Conservation (phyloP, 345 rosid genomes). For the Bruguiera parviflora region DNA sequence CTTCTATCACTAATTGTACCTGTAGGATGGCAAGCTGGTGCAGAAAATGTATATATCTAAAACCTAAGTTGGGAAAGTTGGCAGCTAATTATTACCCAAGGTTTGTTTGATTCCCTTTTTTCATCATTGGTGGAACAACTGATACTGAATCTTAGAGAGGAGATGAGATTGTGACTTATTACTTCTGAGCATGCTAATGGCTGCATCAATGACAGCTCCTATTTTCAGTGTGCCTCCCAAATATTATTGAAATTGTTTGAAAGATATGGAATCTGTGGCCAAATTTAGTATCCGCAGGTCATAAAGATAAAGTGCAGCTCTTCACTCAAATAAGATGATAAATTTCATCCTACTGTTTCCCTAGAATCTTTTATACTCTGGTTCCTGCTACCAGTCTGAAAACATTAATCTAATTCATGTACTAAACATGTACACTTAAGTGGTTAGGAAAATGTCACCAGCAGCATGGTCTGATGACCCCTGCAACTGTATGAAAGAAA, state of each 20-base stretch:
- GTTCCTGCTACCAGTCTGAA: not conserved
- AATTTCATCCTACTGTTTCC: not conserved
- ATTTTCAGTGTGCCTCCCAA: too few relatives aligned
- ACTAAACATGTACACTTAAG: too few relatives aligned
- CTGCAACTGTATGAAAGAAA: not conserved
- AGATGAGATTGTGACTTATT: conserved; percentile 1
- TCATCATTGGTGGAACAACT: not conserved
- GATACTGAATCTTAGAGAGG: not conserved
- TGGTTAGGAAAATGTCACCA: too few relatives aligned
- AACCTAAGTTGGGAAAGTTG: conserved; percentile 82
- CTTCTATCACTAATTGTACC: conserved; percentile 21
- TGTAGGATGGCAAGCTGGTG: conserved; percentile 98
- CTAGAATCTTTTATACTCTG: not conserved
- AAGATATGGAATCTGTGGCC: not conserved
- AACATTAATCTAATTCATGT: not conserved
- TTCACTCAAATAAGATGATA: not conserved
- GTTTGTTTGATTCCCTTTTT: conserved; percentile 34
- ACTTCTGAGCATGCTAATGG: not conserved
- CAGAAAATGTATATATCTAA: conserved; percentile 84
- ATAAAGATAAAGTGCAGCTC: not conserved
- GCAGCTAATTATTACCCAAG: conserved; percentile 85
- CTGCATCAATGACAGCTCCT: too few relatives aligned
- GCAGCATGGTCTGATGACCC: not conserved
- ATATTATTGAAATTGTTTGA: not conserved
- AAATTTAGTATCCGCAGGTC: not conserved